Conservation (phyloP, 164 flowering plant genomes). For the Dillenia turbinata region DNA sequence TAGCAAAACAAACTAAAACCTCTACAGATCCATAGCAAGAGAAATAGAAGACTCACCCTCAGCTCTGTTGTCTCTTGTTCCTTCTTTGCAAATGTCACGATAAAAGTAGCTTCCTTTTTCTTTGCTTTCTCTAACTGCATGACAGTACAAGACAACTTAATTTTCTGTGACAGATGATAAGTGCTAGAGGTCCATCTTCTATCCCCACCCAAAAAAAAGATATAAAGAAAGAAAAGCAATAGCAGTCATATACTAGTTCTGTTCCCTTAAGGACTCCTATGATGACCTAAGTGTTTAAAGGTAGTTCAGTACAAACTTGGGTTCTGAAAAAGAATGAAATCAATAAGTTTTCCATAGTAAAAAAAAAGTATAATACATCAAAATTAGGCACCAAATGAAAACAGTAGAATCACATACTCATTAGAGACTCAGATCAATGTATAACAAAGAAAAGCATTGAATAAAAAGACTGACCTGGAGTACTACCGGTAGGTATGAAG, state of each 20-base stretch:
- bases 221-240: not conserved
- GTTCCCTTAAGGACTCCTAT: constrained; percentile 82
- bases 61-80: constrained; percentile 97
- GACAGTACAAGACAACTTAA: not conserved
- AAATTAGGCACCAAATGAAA: not conserved
- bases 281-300: constrained; percentile 73
- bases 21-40: not conserved
- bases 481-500: constrained; percentile 52
- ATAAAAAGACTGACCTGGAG: constrained; percentile 47
- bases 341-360: not conserved
- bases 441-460: constrained; percentile 1
- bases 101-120: constrained; percentile 98
- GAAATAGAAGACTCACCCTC: constrained; percentile 39
- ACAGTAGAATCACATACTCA: no score
- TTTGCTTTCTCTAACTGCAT: constrained; percentile 88
- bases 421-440: not conserved
- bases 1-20: not conserved
- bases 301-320: constrained; percentile 59
- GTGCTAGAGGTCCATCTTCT: no score
- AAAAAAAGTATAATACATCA: not conserved
- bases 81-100: constrained; percentile 90
- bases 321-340: constrained; percentile 41
- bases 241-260: constrained; percentile 33
- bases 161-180: not conserved
- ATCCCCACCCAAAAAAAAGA: not conserved